Evolutionary conservation across 257 asterid species (phyloP).

Genomic region (Lycium ferocissimum): DNA sequence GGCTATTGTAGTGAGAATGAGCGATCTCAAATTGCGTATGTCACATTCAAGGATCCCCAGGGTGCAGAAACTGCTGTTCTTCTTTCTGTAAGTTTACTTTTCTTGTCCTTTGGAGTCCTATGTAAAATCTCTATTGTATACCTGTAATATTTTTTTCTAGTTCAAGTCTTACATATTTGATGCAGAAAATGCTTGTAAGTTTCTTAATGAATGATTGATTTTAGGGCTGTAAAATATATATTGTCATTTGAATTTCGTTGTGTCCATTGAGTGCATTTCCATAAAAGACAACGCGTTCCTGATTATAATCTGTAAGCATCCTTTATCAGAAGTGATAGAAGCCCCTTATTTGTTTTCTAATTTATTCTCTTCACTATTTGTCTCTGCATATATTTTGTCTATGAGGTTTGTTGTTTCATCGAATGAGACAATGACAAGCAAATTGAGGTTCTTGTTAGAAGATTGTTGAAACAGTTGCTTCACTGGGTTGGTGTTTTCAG

Average conservation of each 20-base stretch:
- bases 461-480: conserved; percentile 5
- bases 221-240: background rate
- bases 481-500: background rate
- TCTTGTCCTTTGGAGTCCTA: background rate
- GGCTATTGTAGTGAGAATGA: conserved; percentile 57
- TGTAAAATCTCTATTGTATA: background rate
- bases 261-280: conserved; percentile 17
- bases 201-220: background rate
- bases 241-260: conserved; percentile 5
- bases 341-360: background rate
- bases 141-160: background rate
- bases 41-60: conserved; percentile 66
- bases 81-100: conserved; percentile 58
- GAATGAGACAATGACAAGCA: background rate
- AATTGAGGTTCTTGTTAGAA: conserved; percentile 23
- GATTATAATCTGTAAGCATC: background rate
- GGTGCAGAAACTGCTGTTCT: conserved; percentile 75
- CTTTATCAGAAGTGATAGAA: background rate
- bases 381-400: background rate
- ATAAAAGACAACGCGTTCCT: background rate
- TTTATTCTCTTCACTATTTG: background rate
- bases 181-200: conserved; percentile 13
- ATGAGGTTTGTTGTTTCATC: background rate
- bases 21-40: conserved; percentile 63
- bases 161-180: background rate